A percentile compares a stretch with the other conserved stretches of the same genome.
Evolutionary conservation across 208 protist species (phyloP).

Genomic region (Naegleria fowleri): DNA sequence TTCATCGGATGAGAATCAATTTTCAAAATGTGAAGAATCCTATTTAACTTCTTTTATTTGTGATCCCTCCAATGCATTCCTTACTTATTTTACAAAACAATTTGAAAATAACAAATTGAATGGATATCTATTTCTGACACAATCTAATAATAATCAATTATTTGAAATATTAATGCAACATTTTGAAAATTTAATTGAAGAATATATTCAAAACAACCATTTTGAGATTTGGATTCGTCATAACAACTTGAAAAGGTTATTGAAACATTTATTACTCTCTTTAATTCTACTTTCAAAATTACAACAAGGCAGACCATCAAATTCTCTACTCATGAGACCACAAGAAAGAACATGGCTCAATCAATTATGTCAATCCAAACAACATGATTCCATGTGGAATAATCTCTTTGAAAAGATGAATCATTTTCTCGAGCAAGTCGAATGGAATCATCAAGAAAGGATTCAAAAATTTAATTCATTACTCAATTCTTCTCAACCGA

Average conservation of each 20-base stretch:
- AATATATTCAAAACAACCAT: neutral
- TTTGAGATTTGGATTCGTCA: neutral
- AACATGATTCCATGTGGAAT: neutral
- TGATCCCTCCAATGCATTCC: neutral
- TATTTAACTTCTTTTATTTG: neutral
- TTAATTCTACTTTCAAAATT: neutral
- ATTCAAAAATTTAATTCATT: too few species aligned
- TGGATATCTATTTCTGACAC: neutral
- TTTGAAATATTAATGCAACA: neutral
- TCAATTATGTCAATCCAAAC: neutral
- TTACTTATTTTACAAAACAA: neutral
- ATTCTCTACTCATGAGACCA: neutral
- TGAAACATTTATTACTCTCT: neutral
- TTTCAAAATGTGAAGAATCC: neutral
- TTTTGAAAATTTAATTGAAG: neutral
- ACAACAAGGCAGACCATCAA: neutral
- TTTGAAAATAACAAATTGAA: neutral
- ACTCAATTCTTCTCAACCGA: too few species aligned
- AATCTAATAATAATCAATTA: neutral
- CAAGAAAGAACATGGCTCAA: neutral
- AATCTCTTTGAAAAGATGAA: neutral
- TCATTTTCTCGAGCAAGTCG: neutral
- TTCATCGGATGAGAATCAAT: neutral
- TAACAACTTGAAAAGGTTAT: neutral
- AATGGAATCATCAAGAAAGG: neutral